Base-by-base conservation (phyloP, 306 rosid genomes). In the Prunus mongolica region DNA sequence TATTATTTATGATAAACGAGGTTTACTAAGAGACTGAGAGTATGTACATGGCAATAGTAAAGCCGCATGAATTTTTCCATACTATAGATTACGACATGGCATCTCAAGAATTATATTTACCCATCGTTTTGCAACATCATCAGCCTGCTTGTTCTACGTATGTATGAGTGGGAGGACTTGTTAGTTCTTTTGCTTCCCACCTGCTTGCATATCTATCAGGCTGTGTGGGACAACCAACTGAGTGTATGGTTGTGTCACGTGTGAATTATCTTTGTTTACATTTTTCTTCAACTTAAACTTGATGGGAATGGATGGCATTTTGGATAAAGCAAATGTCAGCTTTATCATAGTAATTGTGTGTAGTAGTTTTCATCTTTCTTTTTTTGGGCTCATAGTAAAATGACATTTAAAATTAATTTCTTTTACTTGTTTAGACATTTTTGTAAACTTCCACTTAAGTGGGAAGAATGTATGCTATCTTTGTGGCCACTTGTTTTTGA, bases 401-500 rank as follows among this genome's bases (percentile, higher is more conserved):
- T 16, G 54, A 72, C 24, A 38, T 24, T 49, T 54, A 14, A 9
- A 60, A 19, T 54, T 5, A 13, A 54, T 41, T 54, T 19, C 30
- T 72, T 51, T 65, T 64, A 77, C 61, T 63, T 64, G 64, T 12
- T 27, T 19, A 28, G 46, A 15, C 8, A 11, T 61, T 45, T 73
- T 47, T 76, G 71, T 49, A 69, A 69, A 61, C 20, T 73, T 75
- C 49, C 79, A 27, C 56, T 79, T 76, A 70, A 67, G 72, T n/a
- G 55, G 68, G 66, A 60, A 65, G 9, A 14, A 71, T 72, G 54
- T 75, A 51, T 74, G 80, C 58, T 71, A 22, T 19, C 54, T 11
- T 49, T 81, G 82, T 76, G 82, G 81, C 74, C 72, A 66, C 71
- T 72, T 44, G 52, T 55, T 81, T 52, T 83, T 89, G 80, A 83